Percentiles rank a stretch among this genome's conserved stretches.
Evolutionary conservation across 306 rosid genomes (phyloP).

Genomic region (Cercis canadensis): DNA sequence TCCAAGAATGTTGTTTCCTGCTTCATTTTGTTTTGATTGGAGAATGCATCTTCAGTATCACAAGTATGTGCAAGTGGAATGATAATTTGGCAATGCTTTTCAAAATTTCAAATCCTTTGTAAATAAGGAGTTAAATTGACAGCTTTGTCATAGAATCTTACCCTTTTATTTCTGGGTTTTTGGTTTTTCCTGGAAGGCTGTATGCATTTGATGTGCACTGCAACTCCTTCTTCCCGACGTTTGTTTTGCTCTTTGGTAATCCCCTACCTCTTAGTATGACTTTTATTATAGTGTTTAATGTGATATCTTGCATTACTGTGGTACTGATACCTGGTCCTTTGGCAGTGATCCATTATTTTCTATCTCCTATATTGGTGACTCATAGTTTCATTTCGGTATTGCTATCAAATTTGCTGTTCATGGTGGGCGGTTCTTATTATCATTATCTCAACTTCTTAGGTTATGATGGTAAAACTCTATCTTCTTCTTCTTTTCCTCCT

Average conservation of each 20-base stretch:
- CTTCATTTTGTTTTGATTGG: conserved; percentile 20
- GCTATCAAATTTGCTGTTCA: conserved; percentile 92
- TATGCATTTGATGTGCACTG: conserved; percentile 99
- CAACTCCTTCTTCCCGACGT: conserved; percentile 99
- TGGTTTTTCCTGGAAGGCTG: conserved; percentile 69
- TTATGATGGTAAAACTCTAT: conserved; percentile 77
- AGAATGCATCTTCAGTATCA: conserved; percentile 26
- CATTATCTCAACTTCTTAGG: conserved; percentile 99
- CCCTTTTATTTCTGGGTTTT: not conserved
- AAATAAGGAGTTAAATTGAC: conserved; percentile 1
- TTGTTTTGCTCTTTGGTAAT: conserved; percentile 90
- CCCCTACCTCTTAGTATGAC: conserved; percentile 32
- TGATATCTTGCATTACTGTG: conserved; percentile 22
- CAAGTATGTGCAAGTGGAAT: conserved; percentile 18
- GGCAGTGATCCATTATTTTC: conserved; percentile 96
- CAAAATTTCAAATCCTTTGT: conserved; percentile 23
- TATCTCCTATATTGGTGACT: conserved; percentile 92
- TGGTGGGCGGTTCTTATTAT: conserved; percentile 94
- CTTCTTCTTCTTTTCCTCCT: not conserved
- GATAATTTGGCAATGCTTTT: conserved; percentile 28
- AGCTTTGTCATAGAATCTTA: conserved; percentile 12
- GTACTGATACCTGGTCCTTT: conserved; percentile 49
- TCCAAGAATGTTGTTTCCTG: conserved; percentile 27
- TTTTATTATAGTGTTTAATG: conserved; percentile 27
- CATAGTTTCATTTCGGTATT: conserved; percentile 91